Conservation (phyloP, 2,329 filamentous ascomycete genomes). For the Curvularia spicifera region DNA sequence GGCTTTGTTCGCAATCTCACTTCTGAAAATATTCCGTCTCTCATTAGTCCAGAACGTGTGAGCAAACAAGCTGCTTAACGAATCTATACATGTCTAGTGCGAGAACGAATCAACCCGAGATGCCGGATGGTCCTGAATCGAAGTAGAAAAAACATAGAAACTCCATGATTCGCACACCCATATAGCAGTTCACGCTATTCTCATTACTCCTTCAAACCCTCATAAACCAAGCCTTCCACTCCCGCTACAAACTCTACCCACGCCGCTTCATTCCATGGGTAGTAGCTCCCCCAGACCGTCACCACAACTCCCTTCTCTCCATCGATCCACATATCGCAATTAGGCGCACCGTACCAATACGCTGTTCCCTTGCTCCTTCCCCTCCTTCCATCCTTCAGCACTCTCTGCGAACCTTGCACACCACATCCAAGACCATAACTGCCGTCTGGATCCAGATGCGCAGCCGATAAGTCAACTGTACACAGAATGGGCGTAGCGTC, state of each 20-base stretch:
- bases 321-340: constrained; percentile 36
- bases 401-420: constrained; percentile 55
- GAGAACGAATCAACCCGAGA: background rate
- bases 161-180: background rate
- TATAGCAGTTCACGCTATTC: background rate
- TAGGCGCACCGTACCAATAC: constrained; percentile 38
- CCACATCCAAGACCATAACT: constrained; percentile 53
- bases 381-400: constrained; percentile 26
- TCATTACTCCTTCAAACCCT: constrained; percentile 19
- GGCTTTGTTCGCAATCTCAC: background rate
- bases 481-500: constrained; percentile 18
- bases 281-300: constrained; percentile 28
- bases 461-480: constrained; percentile 54
- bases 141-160: background rate
- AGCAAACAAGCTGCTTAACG: background rate
- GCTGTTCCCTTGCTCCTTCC: constrained; percentile 30
- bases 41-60: background rate
- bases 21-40: background rate
- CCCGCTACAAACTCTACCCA: constrained; percentile 34
- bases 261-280: constrained; percentile 30
- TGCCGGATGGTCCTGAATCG: background rate
- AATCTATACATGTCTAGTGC: background rate
- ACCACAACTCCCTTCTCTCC: constrained; percentile 27
- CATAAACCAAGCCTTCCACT: constrained; percentile 31
- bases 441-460: constrained; percentile 55